These are phyloP conservation scores for Lodderomyces orthopsilosis DNA, from an alignment of 1,139 yeast genomes.

Conservation along the genomic window DNA sequence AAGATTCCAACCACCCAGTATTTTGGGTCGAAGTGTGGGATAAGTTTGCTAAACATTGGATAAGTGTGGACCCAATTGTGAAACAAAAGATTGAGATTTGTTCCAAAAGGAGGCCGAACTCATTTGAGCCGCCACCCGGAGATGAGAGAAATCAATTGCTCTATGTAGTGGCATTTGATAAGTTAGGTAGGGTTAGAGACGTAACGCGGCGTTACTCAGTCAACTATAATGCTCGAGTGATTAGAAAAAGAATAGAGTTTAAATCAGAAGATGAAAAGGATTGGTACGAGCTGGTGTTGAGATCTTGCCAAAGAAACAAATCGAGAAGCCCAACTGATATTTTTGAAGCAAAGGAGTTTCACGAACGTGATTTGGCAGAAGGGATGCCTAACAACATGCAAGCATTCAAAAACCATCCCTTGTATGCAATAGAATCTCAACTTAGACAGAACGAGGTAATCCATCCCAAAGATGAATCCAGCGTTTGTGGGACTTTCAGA, in stretches of 20 bases:
- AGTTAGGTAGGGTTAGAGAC: constrained; percentile 65
- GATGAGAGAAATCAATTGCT: constrained; percentile 60
- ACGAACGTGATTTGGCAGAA: constrained; percentile 64
- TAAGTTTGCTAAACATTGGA: constrained; percentile 65
- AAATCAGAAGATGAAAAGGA: constrained; percentile 52
- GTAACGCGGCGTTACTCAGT: constrained; percentile 81
- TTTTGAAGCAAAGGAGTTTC: constrained; percentile 69
- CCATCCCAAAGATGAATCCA: constrained; percentile 56
- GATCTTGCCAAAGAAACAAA: constrained; percentile 28
- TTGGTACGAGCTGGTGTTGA: constrained; percentile 60
- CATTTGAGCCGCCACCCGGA: constrained; percentile 72
- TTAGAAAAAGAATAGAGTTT: constrained; percentile 65
- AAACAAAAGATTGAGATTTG: constrained; percentile 60
- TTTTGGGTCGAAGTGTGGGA: constrained; percentile 98
- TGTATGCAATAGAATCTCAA: constrained; percentile 79
- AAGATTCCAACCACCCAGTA: constrained; percentile 56
- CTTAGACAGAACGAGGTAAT: constrained; percentile 69
- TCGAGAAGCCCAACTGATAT: constrained; percentile 52
- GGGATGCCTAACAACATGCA: constrained; percentile 84
- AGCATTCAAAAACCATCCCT: constrained; percentile 85
- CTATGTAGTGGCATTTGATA: constrained; percentile 77
- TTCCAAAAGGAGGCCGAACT: constrained; percentile 56
- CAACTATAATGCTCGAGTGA: constrained; percentile 68
- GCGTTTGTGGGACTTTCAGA: constrained; percentile 67
- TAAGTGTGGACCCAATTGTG: constrained; percentile 79